These are phyloP conservation scores for Sporothrix schenckii DNA, from an alignment of 2,329 filamentous ascomycete genomes.

Conservation along the genomic window DNA sequence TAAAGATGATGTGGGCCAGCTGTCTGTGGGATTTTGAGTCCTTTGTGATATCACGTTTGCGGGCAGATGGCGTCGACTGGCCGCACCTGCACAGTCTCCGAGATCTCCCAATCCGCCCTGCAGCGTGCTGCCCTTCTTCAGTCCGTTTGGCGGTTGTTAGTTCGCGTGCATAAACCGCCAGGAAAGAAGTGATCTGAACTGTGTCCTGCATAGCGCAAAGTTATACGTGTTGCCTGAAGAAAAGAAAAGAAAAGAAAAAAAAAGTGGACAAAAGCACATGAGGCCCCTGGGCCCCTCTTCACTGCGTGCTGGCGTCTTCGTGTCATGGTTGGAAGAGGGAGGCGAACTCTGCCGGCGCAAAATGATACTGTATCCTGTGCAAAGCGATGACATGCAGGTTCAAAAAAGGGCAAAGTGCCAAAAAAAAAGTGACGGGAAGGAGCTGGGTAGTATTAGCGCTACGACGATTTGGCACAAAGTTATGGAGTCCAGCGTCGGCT, in stretches of 20 bases:
- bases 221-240: neutral
- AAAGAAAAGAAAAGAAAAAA: neutral
- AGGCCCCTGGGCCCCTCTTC: slow-evolving; percentile 17
- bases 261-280: slow-evolving; percentile 19
- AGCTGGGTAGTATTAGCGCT: too few relatives aligned
- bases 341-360: slow-evolving; percentile 7
- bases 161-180: neutral
- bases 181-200: neutral
- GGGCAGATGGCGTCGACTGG: neutral
- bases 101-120: neutral
- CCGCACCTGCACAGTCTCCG: slow-evolving; percentile 9
- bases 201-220: neutral
- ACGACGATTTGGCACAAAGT: too few relatives aligned
- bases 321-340: neutral
- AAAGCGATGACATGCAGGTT: slow-evolving; percentile 11
- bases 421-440: neutral
- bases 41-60: neutral
- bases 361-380: slow-evolving; percentile 27
- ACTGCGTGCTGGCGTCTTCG: too few relatives aligned
- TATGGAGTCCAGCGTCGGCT: too few relatives aligned
- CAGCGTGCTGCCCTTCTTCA: slow-evolving; percentile 13
- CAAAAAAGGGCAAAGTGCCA: neutral
- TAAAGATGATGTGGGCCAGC: neutral
- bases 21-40: neutral
- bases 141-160: neutral